Conservation (phyloP, 2,329 filamentous ascomycete species). For the Grosmannia huntii region DNA sequence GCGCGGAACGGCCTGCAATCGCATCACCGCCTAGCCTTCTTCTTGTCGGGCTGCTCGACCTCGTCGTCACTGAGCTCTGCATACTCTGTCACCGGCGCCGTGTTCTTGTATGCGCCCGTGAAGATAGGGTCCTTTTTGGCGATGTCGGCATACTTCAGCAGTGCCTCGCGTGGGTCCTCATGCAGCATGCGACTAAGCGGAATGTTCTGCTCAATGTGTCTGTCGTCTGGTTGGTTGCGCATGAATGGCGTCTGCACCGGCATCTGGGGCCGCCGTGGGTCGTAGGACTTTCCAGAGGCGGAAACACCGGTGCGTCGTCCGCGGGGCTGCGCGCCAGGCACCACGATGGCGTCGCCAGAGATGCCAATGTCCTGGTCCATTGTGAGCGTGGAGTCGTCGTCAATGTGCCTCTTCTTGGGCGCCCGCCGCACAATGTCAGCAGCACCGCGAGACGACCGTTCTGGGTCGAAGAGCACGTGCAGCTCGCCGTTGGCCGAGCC, state of each 20-base stretch:
- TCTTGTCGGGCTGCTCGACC: constrained; percentile 52
- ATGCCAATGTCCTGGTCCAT: constrained; percentile 73
- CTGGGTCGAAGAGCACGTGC: constrained; percentile 81
- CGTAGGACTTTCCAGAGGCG: constrained; percentile 60
- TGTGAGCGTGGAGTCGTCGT: constrained; percentile 80
- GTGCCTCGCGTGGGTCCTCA: constrained; percentile 85
- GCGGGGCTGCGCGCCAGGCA: constrained; percentile 45
- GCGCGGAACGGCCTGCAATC: too few relatives aligned
- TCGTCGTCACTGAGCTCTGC: constrained; percentile 83
- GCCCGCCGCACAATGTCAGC: constrained; percentile 84
- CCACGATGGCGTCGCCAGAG: constrained; percentile 70
- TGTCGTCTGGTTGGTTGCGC: constrained; percentile 79
- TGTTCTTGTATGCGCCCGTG: constrained; percentile 84
- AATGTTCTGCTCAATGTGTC: constrained; percentile 78
- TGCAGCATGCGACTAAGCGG: constrained; percentile 87
- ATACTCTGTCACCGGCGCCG: constrained; percentile 86
- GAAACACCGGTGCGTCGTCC: constrained; percentile 55
- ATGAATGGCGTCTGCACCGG: constrained; percentile 80
- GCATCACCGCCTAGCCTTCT: constrained; percentile 38
- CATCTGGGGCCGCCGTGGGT: constrained; percentile 75
- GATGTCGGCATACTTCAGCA: constrained; percentile 89
- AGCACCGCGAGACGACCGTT: constrained; percentile 68
- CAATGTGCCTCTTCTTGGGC: constrained; percentile 88
- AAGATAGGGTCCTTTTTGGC: constrained; percentile 89
- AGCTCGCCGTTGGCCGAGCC: constrained; percentile 85